Evolutionary conservation across 768 basidiomycete species (phyloP), one percentile per base, ranked within the genome.

Genomic region (Lactarius akahatsu): DNA sequence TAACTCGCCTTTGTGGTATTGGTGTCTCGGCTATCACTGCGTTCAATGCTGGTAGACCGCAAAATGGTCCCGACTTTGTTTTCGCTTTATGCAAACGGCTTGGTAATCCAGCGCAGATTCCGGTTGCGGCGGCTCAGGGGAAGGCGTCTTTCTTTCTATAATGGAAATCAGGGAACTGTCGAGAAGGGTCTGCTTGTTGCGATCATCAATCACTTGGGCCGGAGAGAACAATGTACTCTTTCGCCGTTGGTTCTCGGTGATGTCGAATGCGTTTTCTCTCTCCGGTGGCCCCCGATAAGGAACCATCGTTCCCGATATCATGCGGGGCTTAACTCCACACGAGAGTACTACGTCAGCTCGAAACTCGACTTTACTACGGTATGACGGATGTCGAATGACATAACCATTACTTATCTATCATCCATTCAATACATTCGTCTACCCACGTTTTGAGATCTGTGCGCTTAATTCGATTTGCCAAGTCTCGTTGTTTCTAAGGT

Each of bases 281-380:
- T 3, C 50, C 50, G 50, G 13, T 23, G 23, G 4, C 50, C 50
- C 36, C 50, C 23, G 26, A 26, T 52, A 52, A 52, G 50, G 50
- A 52, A 52, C 50, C 50, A 52, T 52, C 50, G 50, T 52, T 23
- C 50, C 26, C 50, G 50, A 52, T 52, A 23, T 52, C 26, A 52
- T 9, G 50, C n/a, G 47, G 47, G n/a, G 23, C 47, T 50, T 26
- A 52, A 52, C 50, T 52, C 50, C 50, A 26, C 26, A 3, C 23
- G 23, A 26, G 4, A 26, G 26, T 52, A 52, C 50, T 52, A 52
- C 50, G 50, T 52, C 50, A 28, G 23, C 6, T 52, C 50, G 26
- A 26, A 52, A 52, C 50, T 52, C n/a, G 23, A 26, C 50, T 52
- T 52, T 26, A 13, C 50, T n/a, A 11, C 20, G 3, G 20, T 20